Evolutionary conservation across 2,329 filamentous ascomycete species (phyloP).

Genomic region (Calonectria hongkongensis): DNA sequence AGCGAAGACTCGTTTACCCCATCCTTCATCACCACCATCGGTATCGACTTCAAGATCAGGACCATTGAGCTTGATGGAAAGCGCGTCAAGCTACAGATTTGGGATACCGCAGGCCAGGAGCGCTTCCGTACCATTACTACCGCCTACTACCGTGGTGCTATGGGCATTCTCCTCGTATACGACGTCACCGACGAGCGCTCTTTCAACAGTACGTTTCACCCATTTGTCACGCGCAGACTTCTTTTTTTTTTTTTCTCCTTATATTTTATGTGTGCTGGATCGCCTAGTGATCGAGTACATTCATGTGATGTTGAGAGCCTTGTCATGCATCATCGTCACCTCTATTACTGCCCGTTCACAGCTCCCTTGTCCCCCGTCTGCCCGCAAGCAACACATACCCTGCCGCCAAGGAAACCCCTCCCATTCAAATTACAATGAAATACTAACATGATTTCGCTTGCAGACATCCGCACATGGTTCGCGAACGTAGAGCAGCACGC

Average conservation of each 20-base stretch:
- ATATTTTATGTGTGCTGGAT: neutral
- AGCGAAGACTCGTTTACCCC: slow-evolving; percentile 98
- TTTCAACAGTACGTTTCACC: slow-evolving; percentile 85
- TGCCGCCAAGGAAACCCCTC: neutral
- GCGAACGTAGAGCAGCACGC: slow-evolving; percentile 99
- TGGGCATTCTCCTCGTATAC: slow-evolving; percentile 98
- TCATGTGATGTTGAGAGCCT: neutral
- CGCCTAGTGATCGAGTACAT: slow-evolving; percentile 4
- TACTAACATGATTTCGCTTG: slow-evolving; percentile 42
- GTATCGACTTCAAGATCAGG: slow-evolving; percentile 99
- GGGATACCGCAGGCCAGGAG: slow-evolving; percentile 99
- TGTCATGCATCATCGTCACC: slow-evolving; percentile 16
- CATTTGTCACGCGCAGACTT: neutral
- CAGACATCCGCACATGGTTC: slow-evolving; percentile 99
- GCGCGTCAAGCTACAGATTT: slow-evolving; percentile 99
- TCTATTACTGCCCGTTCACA: slow-evolving; percentile 12
- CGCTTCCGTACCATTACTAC: slow-evolving; percentile 99
- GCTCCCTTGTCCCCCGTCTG: slow-evolving; percentile 22
- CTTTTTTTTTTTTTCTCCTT: neutral
- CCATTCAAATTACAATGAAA: slow-evolving; percentile 27
- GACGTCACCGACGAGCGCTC: slow-evolving; percentile 98
- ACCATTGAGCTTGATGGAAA: slow-evolving; percentile 99
- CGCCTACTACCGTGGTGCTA: slow-evolving; percentile 97
- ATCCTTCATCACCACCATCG: slow-evolving; percentile 98
- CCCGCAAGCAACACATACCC: slow-evolving; percentile 9